Evolutionary conservation across 305 asterid species (phyloP).

Genomic region (Salvia sclarea): DNA sequence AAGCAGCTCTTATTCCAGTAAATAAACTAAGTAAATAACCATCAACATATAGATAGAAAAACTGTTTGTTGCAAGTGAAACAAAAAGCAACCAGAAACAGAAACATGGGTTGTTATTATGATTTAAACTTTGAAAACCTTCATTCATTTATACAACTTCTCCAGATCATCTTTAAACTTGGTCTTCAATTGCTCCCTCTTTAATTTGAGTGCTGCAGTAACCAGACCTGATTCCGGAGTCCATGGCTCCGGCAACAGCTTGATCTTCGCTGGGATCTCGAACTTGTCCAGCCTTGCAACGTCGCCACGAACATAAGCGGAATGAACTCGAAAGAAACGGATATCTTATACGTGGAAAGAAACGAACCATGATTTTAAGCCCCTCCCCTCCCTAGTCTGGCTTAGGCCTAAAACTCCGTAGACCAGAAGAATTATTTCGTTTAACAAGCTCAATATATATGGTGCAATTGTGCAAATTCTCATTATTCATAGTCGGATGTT

Average conservation of each 20-base stretch:
- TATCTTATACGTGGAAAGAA: conserved; percentile 2
- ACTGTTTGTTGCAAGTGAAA: neutral
- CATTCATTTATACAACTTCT: conserved; percentile 55
- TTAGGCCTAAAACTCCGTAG: neutral
- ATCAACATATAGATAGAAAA: neutral
- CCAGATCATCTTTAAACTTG: conserved; percentile 65
- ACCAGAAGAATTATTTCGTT: neutral
- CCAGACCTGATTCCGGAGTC: conserved; percentile 95
- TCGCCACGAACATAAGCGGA: neutral
- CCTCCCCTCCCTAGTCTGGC: neutral
- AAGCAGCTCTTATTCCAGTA: neutral
- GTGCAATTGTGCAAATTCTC: neutral
- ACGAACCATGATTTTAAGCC: conserved; percentile 41
- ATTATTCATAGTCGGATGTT: neutral
- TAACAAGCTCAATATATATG: neutral
- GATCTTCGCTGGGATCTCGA: conserved; percentile 81
- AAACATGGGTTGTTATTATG: conserved; percentile 4
- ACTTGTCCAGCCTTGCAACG: conserved; percentile 67
- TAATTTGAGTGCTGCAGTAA: conserved; percentile 82
- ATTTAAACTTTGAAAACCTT: neutral
- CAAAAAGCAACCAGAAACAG: neutral
- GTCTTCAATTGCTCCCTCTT: conserved; percentile 83
- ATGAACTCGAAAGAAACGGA: neutral
- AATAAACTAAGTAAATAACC: neutral
- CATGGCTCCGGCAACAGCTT: conserved; percentile 75